Percentiles rank a stretch among this genome's conserved stretches.
Evolutionary conservation across 2,329 filamentous ascomycete genomes (phyloP).

Genomic region (Aspergillus eucalypticola): DNA sequence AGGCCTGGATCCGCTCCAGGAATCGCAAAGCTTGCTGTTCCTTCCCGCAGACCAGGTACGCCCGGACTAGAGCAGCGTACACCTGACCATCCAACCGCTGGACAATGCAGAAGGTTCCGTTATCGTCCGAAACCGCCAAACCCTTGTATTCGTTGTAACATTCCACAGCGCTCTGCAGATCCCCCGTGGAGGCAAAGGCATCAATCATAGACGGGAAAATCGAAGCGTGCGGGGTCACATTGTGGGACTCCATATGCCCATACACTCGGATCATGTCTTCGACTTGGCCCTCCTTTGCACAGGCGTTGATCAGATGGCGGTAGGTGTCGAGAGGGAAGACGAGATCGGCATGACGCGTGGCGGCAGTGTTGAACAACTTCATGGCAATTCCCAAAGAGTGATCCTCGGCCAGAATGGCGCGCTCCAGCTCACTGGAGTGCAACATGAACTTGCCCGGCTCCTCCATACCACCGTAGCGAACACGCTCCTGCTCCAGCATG

Average conservation of each 20-base stretch:
- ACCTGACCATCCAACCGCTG: slow-evolving; percentile 78
- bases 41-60: slow-evolving; percentile 81
- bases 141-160: slow-evolving; percentile 94
- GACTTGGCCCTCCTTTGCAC: slow-evolving; percentile 76
- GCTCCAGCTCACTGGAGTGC: slow-evolving; percentile 81
- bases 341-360: slow-evolving; percentile 59
- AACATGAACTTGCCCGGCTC: slow-evolving; percentile 85
- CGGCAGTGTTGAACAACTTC: slow-evolving; percentile 79
- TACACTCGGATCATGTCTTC: slow-evolving; percentile 89
- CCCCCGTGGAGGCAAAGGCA: slow-evolving; percentile 80
- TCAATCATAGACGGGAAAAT: slow-evolving; percentile 93
- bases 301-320: slow-evolving; percentile 80
- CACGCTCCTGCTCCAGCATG: slow-evolving; percentile 75
- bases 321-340: slow-evolving; percentile 81
- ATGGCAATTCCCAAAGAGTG: slow-evolving; percentile 82
- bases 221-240: slow-evolving; percentile 71
- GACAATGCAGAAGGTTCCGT: slow-evolving; percentile 66
- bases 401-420: slow-evolving; percentile 82
- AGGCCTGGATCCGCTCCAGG: slow-evolving; percentile 72
- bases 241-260: slow-evolving; percentile 82
- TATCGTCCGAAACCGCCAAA: slow-evolving; percentile 81
- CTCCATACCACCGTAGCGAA: slow-evolving; percentile 81
- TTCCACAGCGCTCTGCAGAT: slow-evolving; percentile 84
- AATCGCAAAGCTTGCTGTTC: slow-evolving; percentile 81
- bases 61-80: slow-evolving; percentile 88